Evolutionary conservation across 2,329 filamentous ascomycete species (phyloP).

Genomic region (Amphichorda felina): DNA sequence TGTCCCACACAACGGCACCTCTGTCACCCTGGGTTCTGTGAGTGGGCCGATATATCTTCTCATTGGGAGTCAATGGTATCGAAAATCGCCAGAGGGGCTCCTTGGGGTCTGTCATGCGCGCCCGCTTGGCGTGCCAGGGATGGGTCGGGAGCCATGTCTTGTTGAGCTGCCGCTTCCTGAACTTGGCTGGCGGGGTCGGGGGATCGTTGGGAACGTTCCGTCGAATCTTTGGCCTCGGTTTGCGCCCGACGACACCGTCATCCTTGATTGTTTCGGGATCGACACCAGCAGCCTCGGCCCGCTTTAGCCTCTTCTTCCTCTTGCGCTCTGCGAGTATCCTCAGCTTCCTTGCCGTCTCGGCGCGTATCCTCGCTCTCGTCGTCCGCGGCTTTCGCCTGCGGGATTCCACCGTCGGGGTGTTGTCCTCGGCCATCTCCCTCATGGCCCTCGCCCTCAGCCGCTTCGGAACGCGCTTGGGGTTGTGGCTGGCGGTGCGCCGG

Average conservation of each 20-base stretch:
- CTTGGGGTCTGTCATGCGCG: slow-evolving; percentile 71
- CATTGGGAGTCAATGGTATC: slow-evolving; percentile 71
- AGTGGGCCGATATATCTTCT: slow-evolving; percentile 81
- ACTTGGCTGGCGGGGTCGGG: slow-evolving; percentile 47
- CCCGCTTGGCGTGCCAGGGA: slow-evolving; percentile 84
- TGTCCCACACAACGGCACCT: slow-evolving; percentile 82
- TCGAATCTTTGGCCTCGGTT: slow-evolving; percentile 48
- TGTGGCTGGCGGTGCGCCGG: slow-evolving; percentile 85
- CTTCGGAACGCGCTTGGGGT: slow-evolving; percentile 79
- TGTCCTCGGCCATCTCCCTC: slow-evolving; percentile 74
- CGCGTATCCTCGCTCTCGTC: slow-evolving; percentile 49
- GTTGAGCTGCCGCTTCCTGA: slow-evolving; percentile 70
- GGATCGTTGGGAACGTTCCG: slow-evolving; percentile 56
- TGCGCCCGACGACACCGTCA: slow-evolving; percentile 6
- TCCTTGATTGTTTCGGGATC: slow-evolving; percentile 5
- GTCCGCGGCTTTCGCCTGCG: slow-evolving; percentile 49
- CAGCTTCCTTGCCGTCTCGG: slow-evolving; percentile 65
- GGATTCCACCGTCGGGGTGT: slow-evolving; percentile 68
- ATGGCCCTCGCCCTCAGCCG: slow-evolving; percentile 58
- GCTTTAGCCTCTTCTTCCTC: slow-evolving; percentile 28
- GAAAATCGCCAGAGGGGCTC: slow-evolving; percentile 85
- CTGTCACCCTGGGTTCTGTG: slow-evolving; percentile 67
- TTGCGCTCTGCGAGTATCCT: slow-evolving; percentile 49
- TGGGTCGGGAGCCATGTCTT: slow-evolving; percentile 96
- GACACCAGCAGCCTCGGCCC: slow-evolving; percentile 12